These are phyloP conservation scores for Penicillium lividum DNA, from an alignment of 495 filamentous ascomycete species.

Conservation along the genomic window DNA sequence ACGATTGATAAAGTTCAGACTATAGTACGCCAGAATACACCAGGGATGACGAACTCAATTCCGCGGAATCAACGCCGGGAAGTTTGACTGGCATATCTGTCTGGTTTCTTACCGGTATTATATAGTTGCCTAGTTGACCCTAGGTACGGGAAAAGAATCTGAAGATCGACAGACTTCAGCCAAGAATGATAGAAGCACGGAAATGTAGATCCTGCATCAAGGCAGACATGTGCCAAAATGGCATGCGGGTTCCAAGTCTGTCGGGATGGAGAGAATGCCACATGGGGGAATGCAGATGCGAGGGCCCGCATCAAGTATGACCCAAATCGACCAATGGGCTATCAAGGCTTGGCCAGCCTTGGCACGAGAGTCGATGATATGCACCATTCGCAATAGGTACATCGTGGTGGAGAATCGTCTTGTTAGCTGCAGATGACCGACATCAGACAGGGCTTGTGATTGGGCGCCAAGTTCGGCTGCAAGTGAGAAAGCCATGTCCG, in stretches of 20 bases:
- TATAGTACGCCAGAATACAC: background rate
- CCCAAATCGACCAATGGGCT: constrained; percentile 24
- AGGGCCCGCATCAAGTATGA: constrained; percentile 27
- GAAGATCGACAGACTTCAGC: constrained; percentile 1
- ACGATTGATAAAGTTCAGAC: background rate
- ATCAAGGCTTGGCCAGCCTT: constrained; percentile 11
- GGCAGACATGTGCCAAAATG: constrained; percentile 11
- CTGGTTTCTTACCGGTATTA: background rate
- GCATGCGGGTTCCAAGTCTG: constrained; percentile 4
- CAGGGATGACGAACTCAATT: constrained; percentile 6
- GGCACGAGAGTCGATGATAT: constrained; percentile 21
- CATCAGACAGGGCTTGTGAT: constrained; percentile 27
- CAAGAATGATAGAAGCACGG: background rate
- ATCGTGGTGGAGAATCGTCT: constrained; percentile 23
- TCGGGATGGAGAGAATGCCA: constrained; percentile 18
- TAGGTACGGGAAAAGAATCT: background rate
- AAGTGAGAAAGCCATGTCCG: constrained; percentile 28
- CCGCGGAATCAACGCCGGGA: background rate
- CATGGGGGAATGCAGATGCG: constrained; percentile 34
- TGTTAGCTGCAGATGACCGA: constrained; percentile 39
- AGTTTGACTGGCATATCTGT: background rate
- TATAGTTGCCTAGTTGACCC: constrained; percentile 6
- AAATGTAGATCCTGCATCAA: background rate
- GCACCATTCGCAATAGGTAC: constrained; percentile 16
- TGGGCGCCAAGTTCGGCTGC: constrained; percentile 33